Conservation (phyloP, 116 monocot species). For the Cymodocea nodosa region DNA sequence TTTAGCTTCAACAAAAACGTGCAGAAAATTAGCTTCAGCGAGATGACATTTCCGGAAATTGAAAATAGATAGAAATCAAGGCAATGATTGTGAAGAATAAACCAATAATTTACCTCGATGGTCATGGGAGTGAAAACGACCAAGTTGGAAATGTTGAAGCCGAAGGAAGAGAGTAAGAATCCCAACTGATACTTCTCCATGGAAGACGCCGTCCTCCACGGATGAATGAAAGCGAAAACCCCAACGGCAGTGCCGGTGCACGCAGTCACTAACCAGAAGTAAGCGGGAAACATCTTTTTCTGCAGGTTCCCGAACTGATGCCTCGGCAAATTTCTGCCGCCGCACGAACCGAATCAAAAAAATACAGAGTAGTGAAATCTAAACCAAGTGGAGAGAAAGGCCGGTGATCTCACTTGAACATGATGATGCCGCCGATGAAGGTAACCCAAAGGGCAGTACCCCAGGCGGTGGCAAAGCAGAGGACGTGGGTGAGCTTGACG, state of each 20-base stretch:
- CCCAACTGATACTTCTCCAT: conserved; percentile 81
- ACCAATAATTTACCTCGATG: conserved; percentile 43
- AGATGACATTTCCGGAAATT: neutral
- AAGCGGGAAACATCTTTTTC: conserved; percentile 95
- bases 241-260: conserved; percentile 51
- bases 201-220: conserved; percentile 56
- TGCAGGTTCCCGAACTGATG: conserved; percentile 91
- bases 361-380: neutral
- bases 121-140: conserved; percentile 97
- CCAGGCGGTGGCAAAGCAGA: conserved; percentile 77
- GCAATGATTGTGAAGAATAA: neutral
- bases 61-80: neutral
- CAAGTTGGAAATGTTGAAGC: conserved; percentile 77
- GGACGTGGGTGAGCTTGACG: conserved; percentile 71
- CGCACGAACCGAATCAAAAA: neutral
- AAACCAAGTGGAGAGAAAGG: neutral
- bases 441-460: conserved; percentile 97
- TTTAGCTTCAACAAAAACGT: too few species aligned
- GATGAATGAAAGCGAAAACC: conserved; percentile 75
- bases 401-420: conserved; percentile 64
- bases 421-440: conserved; percentile 98
- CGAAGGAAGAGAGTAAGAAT: conserved; percentile 70
- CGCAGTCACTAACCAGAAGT: conserved; percentile 46
- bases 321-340: conserved; percentile 76
- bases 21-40: too few species aligned